Percentiles rank a stretch among this genome's conserved stretches.
These are phyloP conservation scores for Talaromyces sp. DNA, from an alignment of 2,329 filamentous ascomycete genomes.

Conservation along the genomic window DNA sequence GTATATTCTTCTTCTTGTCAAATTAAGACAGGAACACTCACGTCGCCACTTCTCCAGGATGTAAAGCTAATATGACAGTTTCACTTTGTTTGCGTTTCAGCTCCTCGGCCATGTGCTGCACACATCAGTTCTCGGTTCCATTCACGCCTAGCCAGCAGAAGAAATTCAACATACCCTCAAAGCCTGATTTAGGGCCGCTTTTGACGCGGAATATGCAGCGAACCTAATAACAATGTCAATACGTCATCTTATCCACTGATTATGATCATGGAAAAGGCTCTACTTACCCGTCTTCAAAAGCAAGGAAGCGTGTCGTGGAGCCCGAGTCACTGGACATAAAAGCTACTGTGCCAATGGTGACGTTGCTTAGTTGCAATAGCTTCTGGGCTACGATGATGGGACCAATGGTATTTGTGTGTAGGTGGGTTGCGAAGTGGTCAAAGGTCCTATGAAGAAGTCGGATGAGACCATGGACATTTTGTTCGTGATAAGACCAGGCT, in stretches of 20 bases:
- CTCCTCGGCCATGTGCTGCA: conserved; percentile 50
- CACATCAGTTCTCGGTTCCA: background rate
- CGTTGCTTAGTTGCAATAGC: conserved; percentile 44
- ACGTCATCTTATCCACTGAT: background rate
- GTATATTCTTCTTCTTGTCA: background rate
- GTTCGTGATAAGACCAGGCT: background rate
- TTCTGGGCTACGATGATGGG: conserved; percentile 54
- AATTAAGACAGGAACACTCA: conserved; percentile 24
- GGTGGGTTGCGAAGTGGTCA: conserved; percentile 50
- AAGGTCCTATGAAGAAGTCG: conserved; percentile 42
- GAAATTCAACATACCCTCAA: conserved; percentile 28
- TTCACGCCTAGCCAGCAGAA: too few relatives aligned
- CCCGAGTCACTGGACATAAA: conserved; percentile 57
- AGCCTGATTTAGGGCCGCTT: conserved; percentile 54
- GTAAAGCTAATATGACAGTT: conserved; percentile 51
- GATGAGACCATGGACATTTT: conserved; percentile 44
- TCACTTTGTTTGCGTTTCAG: conserved; percentile 46
- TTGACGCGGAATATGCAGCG: conserved; percentile 53
- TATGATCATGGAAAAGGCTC: too few relatives aligned
- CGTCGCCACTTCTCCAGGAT: conserved; percentile 55
- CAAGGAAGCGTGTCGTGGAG: conserved; percentile 47
- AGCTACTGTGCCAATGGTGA: conserved; percentile 45
- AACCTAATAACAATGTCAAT: conserved; percentile 35
- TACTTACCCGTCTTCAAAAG: conserved; percentile 48
- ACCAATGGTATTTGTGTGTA: conserved; percentile 55